These are phyloP conservation scores for Salix brachista DNA, from an alignment of 345 rosid genomes.

Conservation along the genomic window DNA sequence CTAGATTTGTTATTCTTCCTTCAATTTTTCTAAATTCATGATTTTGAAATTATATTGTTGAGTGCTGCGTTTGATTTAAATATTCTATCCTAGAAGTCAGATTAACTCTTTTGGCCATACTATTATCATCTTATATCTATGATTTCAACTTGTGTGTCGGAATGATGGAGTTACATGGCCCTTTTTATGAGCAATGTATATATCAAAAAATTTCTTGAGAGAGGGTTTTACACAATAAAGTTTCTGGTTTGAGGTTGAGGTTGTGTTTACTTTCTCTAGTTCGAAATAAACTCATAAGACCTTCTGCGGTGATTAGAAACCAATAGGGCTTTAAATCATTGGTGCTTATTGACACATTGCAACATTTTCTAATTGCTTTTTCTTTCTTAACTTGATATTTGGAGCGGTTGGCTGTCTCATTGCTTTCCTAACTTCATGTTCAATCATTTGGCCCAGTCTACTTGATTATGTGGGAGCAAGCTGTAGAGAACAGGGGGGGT, in stretches of 20 bases:
- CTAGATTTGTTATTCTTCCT: background rate
- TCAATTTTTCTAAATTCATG: background rate
- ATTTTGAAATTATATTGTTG: background rate
- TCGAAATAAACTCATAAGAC: background rate
- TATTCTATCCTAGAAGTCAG: background rate
- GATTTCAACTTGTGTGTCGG: background rate
- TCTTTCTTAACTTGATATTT: constrained; percentile 2
- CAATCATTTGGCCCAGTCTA: background rate
- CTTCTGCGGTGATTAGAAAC: background rate
- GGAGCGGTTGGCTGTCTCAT: constrained; percentile 16
- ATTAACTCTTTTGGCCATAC: background rate
- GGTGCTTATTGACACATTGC: background rate
- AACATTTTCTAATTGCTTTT: background rate
- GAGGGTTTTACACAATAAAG: background rate
- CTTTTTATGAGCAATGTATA: background rate
- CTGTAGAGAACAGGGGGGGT: background rate
- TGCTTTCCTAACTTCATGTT: background rate
- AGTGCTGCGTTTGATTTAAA: background rate
- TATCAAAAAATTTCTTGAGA: background rate
- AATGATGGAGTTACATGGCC: background rate
- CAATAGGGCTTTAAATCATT: background rate
- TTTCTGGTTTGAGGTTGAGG: background rate
- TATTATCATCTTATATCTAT: background rate
- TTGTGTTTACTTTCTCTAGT: background rate
- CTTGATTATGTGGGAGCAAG: background rate